phyloP scores from a whole-genome alignment of 441 rosid genomes.

The Gossypium lobatum region DNA sequence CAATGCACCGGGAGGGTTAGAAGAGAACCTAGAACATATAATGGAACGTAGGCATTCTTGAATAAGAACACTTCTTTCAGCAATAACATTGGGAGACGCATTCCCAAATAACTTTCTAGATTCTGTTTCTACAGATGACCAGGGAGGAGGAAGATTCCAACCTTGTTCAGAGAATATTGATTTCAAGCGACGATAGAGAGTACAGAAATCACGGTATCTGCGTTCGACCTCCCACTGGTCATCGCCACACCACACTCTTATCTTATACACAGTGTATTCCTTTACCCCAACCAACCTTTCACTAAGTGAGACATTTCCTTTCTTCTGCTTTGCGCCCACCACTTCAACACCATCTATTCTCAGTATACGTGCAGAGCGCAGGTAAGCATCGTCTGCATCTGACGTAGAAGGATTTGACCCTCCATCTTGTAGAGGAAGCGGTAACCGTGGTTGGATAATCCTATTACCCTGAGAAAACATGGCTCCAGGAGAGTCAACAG shows the following conservation, averaged over 20 bases:
- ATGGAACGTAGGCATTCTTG: conserved; percentile 76
- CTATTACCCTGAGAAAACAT: conserved; percentile 47
- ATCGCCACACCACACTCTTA: conserved; percentile 72
- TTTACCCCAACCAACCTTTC: conserved; percentile 96
- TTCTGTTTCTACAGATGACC: conserved; percentile 81
- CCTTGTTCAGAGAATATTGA: conserved; percentile 69
- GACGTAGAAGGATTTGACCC: conserved; percentile 82
- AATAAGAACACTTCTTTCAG: conserved; percentile 82
- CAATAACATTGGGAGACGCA: conserved; percentile 74
- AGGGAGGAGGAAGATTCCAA: conserved; percentile 79
- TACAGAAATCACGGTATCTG: conserved; percentile 87
- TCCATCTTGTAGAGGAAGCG: conserved; percentile 59
- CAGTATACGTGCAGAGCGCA: conserved; percentile 27
- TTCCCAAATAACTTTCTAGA: conserved; percentile 77
- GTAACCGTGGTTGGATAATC: conserved; percentile 44
- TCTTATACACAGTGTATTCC: conserved; percentile 77
- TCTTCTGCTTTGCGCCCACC: conserved; percentile 86
- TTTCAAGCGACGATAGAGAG: conserved; percentile 75
- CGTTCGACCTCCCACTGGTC: conserved; percentile 91
- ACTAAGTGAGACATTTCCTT: conserved; percentile 83
- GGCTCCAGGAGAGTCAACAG: conserved; percentile 64
- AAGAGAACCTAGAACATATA: conserved; percentile 51
- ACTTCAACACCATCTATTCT: conserved; percentile 81
- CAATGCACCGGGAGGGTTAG: conserved; percentile 59
- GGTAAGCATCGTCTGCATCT: conserved; percentile 38